Base-by-base conservation (phyloP, 305 asterid genomes). In the Solanum hybrid region DNA sequence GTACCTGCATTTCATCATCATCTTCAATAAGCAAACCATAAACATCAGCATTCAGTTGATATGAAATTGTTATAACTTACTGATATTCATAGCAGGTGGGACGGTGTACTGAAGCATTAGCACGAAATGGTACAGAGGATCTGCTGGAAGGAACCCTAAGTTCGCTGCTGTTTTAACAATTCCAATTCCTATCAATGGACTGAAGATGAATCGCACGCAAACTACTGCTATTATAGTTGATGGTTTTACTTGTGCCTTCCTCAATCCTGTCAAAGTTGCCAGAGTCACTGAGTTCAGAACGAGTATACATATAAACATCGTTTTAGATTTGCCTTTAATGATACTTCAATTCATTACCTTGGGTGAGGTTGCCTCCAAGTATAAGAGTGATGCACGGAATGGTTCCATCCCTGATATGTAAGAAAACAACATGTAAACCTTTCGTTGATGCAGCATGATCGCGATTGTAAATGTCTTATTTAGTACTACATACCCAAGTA, bases 81-180 rank as follows among this genome's bases (percentile, higher is more conserved):
- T 95, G 1, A 97, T 94, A 90, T 91, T 95, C 98, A 96, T 97
- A 46, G 98, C 99, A 4, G 99, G 99, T 78, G 99, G 99, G 36
- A 96, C 88, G 36, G 97, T 88, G 91, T 91, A 97, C 90, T 97
- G 99, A 87, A 95, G 89, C 96, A 97, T 92, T 75, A 97, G 94
- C 90, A 96, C 94, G 86, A 96, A 97, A 36, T 93, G 97, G 92
- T 89, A 97, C 24, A 97, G 95, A 32, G 98, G 99, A 91, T 97
- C 99, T 24, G 93, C 20, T 5, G 99, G 97, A 73, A 97, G 96
- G 91, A 95, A 94, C 8, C 99, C 98, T 3, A 95, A 89, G 7
- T 89, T 90, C 5, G 91, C 27, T 16, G 99, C 99, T 88, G 92
- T 92, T 86, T 88, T 93, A 11, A 97, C 97, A 0, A 95, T 90